Evolutionary conservation across 371 early-diverging fungal genomes (phyloP), one percentile per base, ranked within the genome.

Genomic region (Apophysomyces elegans): DNA sequence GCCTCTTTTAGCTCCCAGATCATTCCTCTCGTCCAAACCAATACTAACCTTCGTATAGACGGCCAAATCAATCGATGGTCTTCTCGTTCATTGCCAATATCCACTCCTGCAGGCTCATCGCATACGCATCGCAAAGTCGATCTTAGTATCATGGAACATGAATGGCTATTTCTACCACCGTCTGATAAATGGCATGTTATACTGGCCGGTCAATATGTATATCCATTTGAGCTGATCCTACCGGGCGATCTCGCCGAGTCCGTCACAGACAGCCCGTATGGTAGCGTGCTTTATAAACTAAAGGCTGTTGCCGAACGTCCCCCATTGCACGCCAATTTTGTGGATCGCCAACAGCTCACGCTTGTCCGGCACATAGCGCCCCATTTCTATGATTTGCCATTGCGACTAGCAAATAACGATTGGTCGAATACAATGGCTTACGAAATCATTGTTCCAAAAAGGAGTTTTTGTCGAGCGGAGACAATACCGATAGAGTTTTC

Each of bases 161-260:
- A 63, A 54, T 63, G 63, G 63, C 39, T 63, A 16, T 63, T 63
- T 56, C 37, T 63, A 18, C 58, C 58, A 39, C 21, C 21, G 7
- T 35, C 58, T 9, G 77, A 75, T 44, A 69, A 71, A 32, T 37
- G 58, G 5, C 69, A 69, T 47, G 18, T 50, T 21, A 21, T 77
- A 4, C 11, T 58, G 6, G 62, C 70, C 1, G 72, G 64, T 11
- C 62, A 59, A 1, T 72, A 80, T 39, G 64, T 68, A 13, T 83
- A 74, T 54, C 73, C 77, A n/a, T 61, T 44, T 5, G 57, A 50
- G n/a, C 44, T 36, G 37, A 39, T 63, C 18, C 32, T 79, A 44
- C 80, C 80, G 26, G 80, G 78, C 8, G 44, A 75, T 39, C 57
- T 78, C 32, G 71, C 76, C 13, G 83, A 80, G 63, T 73, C 83